Evolutionary conservation across 768 basidiomycete species (phyloP).

Genomic region (Boletus pseudopeckii): DNA sequence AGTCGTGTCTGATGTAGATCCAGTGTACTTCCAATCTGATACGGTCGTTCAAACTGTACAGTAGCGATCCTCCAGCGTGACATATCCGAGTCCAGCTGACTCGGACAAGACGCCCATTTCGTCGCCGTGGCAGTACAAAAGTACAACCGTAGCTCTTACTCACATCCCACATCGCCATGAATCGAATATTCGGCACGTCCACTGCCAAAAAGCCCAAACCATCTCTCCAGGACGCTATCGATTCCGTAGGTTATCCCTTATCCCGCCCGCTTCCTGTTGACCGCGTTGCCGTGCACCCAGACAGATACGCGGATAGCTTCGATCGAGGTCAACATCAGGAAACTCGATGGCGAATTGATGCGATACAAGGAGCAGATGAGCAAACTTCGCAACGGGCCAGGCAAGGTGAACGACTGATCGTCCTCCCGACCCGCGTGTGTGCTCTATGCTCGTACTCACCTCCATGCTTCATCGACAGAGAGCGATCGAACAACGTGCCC

Average conservation of each 20-base stretch:
- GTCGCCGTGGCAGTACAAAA: background rate
- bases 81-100: background rate
- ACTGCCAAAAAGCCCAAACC: constrained; percentile 81
- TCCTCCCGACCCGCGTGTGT: background rate
- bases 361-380: constrained; percentile 96
- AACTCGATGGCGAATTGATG: constrained; percentile 88
- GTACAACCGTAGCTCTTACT: background rate
- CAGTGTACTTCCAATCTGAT: background rate
- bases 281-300: constrained; percentile 36
- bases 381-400: constrained; percentile 89
- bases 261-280: background rate
- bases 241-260: constrained; percentile 53
- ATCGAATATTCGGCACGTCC: constrained; percentile 79
- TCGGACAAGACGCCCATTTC: background rate
- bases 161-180: constrained; percentile 46
- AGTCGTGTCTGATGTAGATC: background rate
- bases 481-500: constrained; percentile 92
- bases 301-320: constrained; percentile 83
- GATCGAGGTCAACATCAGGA: constrained; percentile 95
- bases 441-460: background rate
- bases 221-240: constrained; percentile 87
- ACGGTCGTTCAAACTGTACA: background rate
- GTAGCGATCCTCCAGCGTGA: background rate
- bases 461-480: constrained; percentile 40
- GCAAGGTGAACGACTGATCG: constrained; percentile 62